Evolutionary conservation across 768 basidiomycete genomes (phyloP), one percentile per base, ranked within the genome.

Genomic region (Tulasnella calospora): DNA sequence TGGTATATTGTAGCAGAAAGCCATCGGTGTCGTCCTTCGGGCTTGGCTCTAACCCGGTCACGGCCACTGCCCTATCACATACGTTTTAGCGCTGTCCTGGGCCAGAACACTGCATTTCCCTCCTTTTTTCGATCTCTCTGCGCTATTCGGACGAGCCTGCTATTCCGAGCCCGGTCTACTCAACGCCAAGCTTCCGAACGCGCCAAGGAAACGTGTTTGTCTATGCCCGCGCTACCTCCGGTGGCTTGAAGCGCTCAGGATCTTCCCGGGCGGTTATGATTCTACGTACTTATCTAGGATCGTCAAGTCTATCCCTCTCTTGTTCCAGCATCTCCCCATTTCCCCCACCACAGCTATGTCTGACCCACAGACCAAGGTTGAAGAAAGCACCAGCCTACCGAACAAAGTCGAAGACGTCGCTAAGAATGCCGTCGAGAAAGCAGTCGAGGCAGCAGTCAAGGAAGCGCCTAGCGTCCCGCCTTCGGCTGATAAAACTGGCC

Each of bases 141-240:
- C 13, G 40, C 9, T 40, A 40, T 40, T 40, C 40, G 40, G 40
- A 40, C 40, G 8, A 7, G 40, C 40, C 40, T n/a, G 40, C 8
- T 12, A 40, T 12, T 40, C 40, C 40, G 40, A 40, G 13, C 40
- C 40, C 40, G 40, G 40, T 40, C 9, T 9, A 40, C 8, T 40
- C 40, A 40, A 9, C 13, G 40, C 40, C 40, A 40, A 40, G 40
- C 4, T 9, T 7, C 40, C 40, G 38, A 38, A 38, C 38, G 38
- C 38, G 38, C 40, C 4, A 40, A 40, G 8, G 40, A 40, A 40
- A n/a, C n/a, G 61, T 35, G 33, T 30, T 67, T 30, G 61, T 17
- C 61, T 5, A 67, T 67, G 61, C 61, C 61, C 61, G 61, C 61
- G 71, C 71, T 46, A 40, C 41, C 23, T 40, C 71, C 71, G 71